Percentiles rank a stretch among this genome's conserved stretches.
Evolutionary conservation across 441 rosid genomes (phyloP).

Genomic region (Aquilaria agallochum): DNA sequence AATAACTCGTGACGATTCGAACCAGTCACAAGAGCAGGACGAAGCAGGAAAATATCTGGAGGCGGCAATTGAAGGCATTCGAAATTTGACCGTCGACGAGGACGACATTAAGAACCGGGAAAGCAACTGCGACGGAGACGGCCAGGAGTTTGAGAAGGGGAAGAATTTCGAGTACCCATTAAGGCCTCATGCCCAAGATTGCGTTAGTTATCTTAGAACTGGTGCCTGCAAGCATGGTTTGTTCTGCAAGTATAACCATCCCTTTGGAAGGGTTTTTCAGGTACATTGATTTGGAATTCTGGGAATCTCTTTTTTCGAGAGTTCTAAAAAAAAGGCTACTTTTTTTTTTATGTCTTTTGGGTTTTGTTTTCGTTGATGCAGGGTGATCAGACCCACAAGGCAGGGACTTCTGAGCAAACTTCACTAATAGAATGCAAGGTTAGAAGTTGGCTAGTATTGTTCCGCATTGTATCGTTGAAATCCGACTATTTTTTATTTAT

Average conservation of each 20-base stretch:
- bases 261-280: slow-evolving; percentile 9
- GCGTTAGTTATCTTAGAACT: slow-evolving; percentile 23
- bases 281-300: not conserved
- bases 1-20: no score
- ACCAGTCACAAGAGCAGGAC: no score
- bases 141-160: not conserved
- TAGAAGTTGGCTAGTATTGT: not conserved
- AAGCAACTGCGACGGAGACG: not conserved
- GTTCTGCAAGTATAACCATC: slow-evolving; percentile 30
- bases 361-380: slow-evolving; percentile 2
- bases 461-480: not conserved
- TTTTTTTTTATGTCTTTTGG: not conserved
- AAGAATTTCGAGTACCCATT: slow-evolving; percentile 14
- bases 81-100: slow-evolving; percentile 7
- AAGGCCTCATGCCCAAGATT: slow-evolving; percentile 22
- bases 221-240: slow-evolving; percentile 27
- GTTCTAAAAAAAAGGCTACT: not conserved
- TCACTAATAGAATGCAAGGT: slow-evolving; percentile 26
- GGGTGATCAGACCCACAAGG: slow-evolving; percentile 20
- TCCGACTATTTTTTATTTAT: not conserved
- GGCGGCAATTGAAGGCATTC: not conserved
- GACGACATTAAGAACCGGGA: not conserved
- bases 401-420: slow-evolving; percentile 8
- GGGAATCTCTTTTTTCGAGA: not conserved
- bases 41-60: slow-evolving; percentile 1